Evolutionary conservation across 495 filamentous ascomycete genomes (phyloP).

Genomic region (Penicillium arizonense): DNA sequence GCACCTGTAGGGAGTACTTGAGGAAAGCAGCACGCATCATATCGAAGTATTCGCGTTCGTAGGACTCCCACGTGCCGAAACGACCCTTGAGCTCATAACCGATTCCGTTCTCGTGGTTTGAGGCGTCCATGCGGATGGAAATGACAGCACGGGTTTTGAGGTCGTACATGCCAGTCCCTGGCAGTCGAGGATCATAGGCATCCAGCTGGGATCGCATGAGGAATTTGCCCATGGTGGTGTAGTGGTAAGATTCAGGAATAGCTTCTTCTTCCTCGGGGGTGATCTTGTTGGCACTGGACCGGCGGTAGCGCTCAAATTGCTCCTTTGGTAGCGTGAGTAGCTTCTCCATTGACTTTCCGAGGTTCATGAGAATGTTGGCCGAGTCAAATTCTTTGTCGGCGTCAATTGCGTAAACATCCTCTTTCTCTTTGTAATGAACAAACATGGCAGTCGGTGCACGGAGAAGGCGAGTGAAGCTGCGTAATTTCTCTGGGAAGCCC

Average conservation of each 20-base stretch:
- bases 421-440: slow-evolving; percentile 76
- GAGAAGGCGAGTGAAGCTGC: slow-evolving; percentile 68
- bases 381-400: slow-evolving; percentile 90
- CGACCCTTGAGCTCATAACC: slow-evolving; percentile 83
- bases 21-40: slow-evolving; percentile 95
- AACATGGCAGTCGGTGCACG: slow-evolving; percentile 77
- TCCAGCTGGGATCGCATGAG: slow-evolving; percentile 96
- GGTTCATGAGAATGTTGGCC: slow-evolving; percentile 81
- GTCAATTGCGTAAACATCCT: slow-evolving; percentile 93
- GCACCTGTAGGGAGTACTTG: slow-evolving; percentile 94
- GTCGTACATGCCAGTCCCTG: slow-evolving; percentile 94
- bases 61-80: slow-evolving; percentile 80
- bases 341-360: slow-evolving; percentile 96
- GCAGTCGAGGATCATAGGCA: slow-evolving; percentile 80
- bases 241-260: slow-evolving; percentile 78
- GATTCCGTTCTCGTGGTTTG: slow-evolving; percentile 66
- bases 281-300: slow-evolving; percentile 57
- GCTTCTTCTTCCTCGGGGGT: slow-evolving; percentile 63
- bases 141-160: slow-evolving; percentile 93
- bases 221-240: slow-evolving; percentile 84
- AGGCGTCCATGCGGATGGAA: slow-evolving; percentile 80
- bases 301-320: slow-evolving; percentile 81
- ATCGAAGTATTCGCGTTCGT: slow-evolving; percentile 92
- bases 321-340: slow-evolving; percentile 79
- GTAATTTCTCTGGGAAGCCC: slow-evolving; percentile 55